A percentile compares a stretch with the other conserved stretches of the same genome.
Evolutionary conservation across 345 rosid genomes (phyloP).

Genomic region (Kandelia obovata): DNA sequence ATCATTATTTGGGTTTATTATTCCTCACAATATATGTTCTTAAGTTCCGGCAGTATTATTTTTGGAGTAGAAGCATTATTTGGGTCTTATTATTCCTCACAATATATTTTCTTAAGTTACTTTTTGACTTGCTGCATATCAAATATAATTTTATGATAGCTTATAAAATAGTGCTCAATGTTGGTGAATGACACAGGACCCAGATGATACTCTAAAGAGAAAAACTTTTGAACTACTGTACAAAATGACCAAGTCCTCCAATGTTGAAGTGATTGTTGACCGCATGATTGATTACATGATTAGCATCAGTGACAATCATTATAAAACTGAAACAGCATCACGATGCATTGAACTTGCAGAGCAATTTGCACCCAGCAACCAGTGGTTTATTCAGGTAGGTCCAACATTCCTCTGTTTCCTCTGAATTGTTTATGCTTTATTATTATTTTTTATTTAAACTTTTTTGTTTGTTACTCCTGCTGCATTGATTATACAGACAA

Average conservation of each 20-base stretch:
- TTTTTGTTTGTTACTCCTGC: conserved; percentile 11
- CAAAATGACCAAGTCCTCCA: conserved; percentile 95
- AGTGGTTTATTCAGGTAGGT: conserved; percentile 94
- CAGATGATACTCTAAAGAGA: conserved; percentile 95
- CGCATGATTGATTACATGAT: conserved; percentile 99
- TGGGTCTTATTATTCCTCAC: not conserved
- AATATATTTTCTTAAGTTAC: not conserved
- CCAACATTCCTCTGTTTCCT: conserved; percentile 9
- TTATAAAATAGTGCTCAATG: conserved; percentile 5
- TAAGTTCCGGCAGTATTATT: no score
- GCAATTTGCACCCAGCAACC: conserved; percentile 98
- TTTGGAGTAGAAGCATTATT: not conserved
- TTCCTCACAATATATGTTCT: not conserved
- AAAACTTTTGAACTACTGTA: conserved; percentile 89
- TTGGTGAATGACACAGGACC: conserved; percentile 58
- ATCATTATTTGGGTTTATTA: not conserved
- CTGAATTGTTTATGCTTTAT: not conserved
- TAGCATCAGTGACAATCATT: conserved; percentile 86
- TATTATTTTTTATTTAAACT: conserved; percentile 13
- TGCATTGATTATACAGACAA: conserved; percentile 47
- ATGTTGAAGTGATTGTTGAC: conserved; percentile 96
- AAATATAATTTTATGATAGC: not conserved
- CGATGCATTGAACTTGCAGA: conserved; percentile 94
- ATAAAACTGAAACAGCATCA: conserved; percentile 96
- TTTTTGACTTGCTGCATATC: not conserved